phyloP scores from a whole-genome alignment of 495 filamentous ascomycete species.

The Parathielavia hyrcaniae region DNA sequence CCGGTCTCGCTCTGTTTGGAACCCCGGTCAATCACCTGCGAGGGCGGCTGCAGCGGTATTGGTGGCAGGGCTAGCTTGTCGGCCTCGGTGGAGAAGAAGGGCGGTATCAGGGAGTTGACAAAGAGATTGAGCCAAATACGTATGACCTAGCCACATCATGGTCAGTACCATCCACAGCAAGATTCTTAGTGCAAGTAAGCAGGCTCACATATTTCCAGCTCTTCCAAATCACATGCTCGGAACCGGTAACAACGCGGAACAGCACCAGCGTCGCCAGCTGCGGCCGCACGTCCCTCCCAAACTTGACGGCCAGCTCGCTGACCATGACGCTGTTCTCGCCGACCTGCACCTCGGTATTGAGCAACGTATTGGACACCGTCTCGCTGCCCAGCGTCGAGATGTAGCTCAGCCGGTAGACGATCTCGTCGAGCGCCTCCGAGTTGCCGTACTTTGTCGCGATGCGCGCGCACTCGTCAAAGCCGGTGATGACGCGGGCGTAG shows the following conservation, averaged over 20 bases:
- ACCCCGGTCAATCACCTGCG: constrained; percentile 84
- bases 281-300: constrained; percentile 88
- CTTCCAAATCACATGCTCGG: constrained; percentile 65
- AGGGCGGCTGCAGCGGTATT: constrained; percentile 87
- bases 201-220: constrained; percentile 77
- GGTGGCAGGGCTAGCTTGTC: constrained; percentile 67
- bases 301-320: constrained; percentile 93
- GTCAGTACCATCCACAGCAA: constrained; percentile 15
- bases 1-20: constrained; percentile 70
- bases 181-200: not conserved
- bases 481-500: constrained; percentile 84
- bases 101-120: constrained; percentile 85
- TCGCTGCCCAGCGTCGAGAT: constrained; percentile 82
- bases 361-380: constrained; percentile 66
- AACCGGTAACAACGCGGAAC: constrained; percentile 80
- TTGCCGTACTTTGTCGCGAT: constrained; percentile 83
- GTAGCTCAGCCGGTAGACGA: constrained; percentile 78
- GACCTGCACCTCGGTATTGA: constrained; percentile 95
- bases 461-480: constrained; percentile 92
- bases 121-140: constrained; percentile 94
- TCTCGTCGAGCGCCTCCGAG: constrained; percentile 82
- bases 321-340: constrained; percentile 95
- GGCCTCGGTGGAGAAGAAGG: constrained; percentile 67
- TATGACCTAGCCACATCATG: constrained; percentile 53
- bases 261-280: constrained; percentile 90